A percentile compares a stretch with the other conserved stretches of the same genome.
Evolutionary conservation across 345 rosid genomes (phyloP).

Genomic region (Sonneratia alba): DNA sequence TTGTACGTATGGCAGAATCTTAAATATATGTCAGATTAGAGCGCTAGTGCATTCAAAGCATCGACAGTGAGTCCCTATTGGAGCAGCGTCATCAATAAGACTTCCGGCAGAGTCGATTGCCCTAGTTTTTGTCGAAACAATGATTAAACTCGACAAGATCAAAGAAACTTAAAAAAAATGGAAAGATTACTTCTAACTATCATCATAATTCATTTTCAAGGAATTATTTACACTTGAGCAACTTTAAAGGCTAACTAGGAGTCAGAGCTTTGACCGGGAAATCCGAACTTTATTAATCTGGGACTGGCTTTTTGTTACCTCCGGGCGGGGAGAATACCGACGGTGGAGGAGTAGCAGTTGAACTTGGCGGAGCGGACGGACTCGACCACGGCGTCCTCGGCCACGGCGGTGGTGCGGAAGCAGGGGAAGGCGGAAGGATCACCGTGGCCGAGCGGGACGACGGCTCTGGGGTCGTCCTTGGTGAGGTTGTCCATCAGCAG

Average conservation of each 20-base stretch:
- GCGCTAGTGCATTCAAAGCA: not conserved
- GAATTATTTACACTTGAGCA: no score
- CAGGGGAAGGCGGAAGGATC: slow-evolving; percentile 37
- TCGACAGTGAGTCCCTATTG: no score
- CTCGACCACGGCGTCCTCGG: slow-evolving; percentile 29
- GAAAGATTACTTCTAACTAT: no score
- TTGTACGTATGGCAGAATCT: no score
- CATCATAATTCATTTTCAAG: no score
- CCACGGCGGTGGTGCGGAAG: slow-evolving; percentile 21
- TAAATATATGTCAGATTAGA: not conserved
- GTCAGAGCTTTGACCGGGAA: not conserved
- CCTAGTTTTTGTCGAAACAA: not conserved
- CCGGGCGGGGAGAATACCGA: slow-evolving; percentile 51
- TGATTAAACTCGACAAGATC: not conserved
- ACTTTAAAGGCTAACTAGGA: no score
- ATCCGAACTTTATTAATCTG: not conserved
- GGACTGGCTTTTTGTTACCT: not conserved
- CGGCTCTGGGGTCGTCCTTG: slow-evolving; percentile 15
- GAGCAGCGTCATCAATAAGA: no score
- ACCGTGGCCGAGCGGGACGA: slow-evolving; percentile 36
- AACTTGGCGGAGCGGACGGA: slow-evolving; percentile 26
- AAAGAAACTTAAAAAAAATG: not conserved
- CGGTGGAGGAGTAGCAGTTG: slow-evolving; percentile 25
- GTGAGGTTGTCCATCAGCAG: slow-evolving; percentile 16
- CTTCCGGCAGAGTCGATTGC: no score